Evolutionary conservation across 768 basidiomycete species (phyloP).

Genomic region (Lactarius hatsudake): DNA sequence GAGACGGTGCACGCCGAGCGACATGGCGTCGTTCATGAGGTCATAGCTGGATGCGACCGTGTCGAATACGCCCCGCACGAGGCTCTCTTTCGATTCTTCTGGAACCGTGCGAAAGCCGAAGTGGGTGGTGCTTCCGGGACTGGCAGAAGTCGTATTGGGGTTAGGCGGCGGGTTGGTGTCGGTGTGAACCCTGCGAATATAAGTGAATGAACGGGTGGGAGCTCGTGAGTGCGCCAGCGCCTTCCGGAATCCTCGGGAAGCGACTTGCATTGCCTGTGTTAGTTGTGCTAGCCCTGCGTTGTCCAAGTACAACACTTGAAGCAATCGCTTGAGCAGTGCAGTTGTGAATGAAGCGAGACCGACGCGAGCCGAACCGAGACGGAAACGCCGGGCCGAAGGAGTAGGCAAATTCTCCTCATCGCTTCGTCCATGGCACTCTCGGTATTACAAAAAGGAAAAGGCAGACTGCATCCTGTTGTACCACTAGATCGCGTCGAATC

Average conservation of each 20-base stretch:
- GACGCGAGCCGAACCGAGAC: not conserved
- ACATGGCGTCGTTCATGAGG: conserved; percentile 99
- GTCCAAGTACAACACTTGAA: not conserved
- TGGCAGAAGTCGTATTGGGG: conserved; percentile 13
- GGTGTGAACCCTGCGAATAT: conserved; percentile 22
- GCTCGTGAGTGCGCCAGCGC: conserved; percentile 3
- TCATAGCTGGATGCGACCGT: conserved; percentile 96
- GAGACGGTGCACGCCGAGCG: conserved; percentile 89
- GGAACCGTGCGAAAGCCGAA: conserved; percentile 93
- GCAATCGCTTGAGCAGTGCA: not conserved
- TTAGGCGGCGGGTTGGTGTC: conserved; percentile 1
- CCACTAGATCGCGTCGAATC: not conserved
- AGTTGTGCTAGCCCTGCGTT: not conserved
- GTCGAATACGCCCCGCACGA: conserved; percentile 92
- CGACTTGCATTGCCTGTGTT: conserved; percentile 17
- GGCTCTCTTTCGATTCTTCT: conserved; percentile 79
- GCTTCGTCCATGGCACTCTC: conserved; percentile 20
- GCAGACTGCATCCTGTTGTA: conserved; percentile 32
- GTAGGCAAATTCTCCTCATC: not conserved
- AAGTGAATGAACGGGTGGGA: conserved; percentile 7
- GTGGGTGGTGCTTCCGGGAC: conserved; percentile 57
- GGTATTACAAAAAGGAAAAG: conserved; percentile 44
- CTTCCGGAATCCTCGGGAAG: conserved; percentile 15
- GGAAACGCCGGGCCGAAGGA: not conserved
- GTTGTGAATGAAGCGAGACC: too few species aligned